Conservation (phyloP, 1,284 basidiomycete genomes). For the Neolentinus lepideus region DNA sequence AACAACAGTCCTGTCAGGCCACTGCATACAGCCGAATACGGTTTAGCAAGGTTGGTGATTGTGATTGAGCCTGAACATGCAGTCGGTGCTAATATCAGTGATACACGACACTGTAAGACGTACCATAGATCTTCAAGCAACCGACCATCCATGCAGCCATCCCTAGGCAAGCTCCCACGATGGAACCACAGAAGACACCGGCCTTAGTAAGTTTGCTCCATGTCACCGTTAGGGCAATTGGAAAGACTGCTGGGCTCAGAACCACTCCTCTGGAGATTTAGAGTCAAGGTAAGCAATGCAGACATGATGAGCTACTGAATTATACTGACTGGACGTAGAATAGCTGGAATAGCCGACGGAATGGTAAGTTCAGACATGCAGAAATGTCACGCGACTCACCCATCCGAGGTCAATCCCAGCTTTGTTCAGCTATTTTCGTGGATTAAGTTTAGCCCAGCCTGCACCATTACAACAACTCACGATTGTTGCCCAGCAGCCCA, state of each 20-base stretch:
- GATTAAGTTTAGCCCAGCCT: background rate
- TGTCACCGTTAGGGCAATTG: constrained; percentile 38
- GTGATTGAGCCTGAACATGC: constrained; percentile 29
- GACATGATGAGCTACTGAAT: background rate
- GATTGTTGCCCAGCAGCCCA: constrained; percentile 46
- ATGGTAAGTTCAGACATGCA: background rate
- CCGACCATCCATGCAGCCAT: constrained; percentile 47
- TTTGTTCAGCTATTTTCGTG: constrained; percentile 28
- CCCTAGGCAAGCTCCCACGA: constrained; percentile 34
- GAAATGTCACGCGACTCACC: constrained; percentile 16
- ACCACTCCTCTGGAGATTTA: constrained; percentile 31
- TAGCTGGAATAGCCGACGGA: constrained; percentile 17
- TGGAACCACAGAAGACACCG: constrained; percentile 33
- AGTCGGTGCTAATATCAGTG: background rate
- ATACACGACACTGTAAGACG: constrained; percentile 3
- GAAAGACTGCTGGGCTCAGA: constrained; percentile 40
- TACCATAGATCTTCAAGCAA: constrained; percentile 42
- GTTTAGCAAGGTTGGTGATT: constrained; percentile 34
- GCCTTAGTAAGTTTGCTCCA: constrained; percentile 38
- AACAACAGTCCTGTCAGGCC: constrained; percentile 36
- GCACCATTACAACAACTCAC: constrained; percentile 17
- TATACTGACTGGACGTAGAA: constrained; percentile 40
- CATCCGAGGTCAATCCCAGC: constrained; percentile 39
- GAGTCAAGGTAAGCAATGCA: background rate
- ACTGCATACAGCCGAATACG: constrained; percentile 42